A percentile compares a stretch with the other conserved stretches of the same genome.
Evolutionary conservation across 176 grass and related monocot species (phyloP).

Genomic region (Tillandsia leiboldiana): DNA sequence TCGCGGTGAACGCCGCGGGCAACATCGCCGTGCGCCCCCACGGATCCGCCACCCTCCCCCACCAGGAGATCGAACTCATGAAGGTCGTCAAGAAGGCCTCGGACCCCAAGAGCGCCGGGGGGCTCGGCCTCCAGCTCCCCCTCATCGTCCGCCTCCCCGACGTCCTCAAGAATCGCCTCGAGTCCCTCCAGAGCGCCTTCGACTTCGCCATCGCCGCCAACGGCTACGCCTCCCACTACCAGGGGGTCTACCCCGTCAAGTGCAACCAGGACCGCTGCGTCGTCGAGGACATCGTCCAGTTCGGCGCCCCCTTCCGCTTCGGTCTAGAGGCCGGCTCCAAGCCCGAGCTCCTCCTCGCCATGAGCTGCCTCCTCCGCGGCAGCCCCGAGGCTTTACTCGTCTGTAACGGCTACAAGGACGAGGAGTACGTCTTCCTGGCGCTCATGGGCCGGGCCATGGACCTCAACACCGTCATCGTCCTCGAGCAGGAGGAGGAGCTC

Average conservation of each 20-base stretch:
- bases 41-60: neutral
- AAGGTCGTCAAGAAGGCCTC: conserved; percentile 9
- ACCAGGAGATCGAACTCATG: conserved; percentile 21
- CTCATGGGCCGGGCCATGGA: conserved; percentile 1
- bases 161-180: conserved; percentile 11
- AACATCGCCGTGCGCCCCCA: conserved; percentile 10
- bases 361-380: conserved; percentile 10
- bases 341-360: conserved; percentile 18
- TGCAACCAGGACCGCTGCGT: conserved; percentile 20
- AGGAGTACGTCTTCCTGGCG: conserved; percentile 14
- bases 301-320: conserved; percentile 10
- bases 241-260: conserved; percentile 16
- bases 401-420: conserved; percentile 22
- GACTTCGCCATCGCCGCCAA: conserved; percentile 10
- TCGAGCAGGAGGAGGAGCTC: conserved; percentile 23
- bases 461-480: conserved; percentile 11
- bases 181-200: conserved; percentile 15
- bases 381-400: conserved; percentile 13
- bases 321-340: conserved; percentile 23
- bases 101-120: conserved; percentile 2
- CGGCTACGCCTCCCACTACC: conserved; percentile 7
- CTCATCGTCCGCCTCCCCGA: conserved; percentile 16
- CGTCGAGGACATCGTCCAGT: conserved; percentile 17
- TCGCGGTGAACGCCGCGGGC: conserved; percentile 13
- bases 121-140: conserved; percentile 15